Base-by-base conservation (phyloP, 495 filamentous ascomycete genomes). In the Hypomontagnella submonticulosa region DNA sequence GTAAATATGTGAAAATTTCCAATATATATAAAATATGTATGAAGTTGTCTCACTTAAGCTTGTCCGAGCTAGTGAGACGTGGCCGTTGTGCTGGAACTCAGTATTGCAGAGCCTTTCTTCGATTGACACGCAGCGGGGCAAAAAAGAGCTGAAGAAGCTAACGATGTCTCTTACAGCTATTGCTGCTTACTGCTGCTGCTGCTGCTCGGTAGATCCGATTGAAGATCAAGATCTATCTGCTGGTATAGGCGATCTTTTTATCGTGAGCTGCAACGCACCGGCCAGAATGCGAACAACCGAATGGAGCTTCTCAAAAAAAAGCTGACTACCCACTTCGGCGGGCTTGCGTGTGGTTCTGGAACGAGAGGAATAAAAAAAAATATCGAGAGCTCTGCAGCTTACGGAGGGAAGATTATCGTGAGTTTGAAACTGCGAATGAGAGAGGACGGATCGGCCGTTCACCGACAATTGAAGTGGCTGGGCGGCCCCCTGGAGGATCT, bases 381-480 rank as follows among this genome's bases (percentile, higher is more conserved):
- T 53, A 16, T 46, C 23, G 23, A 27, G 6, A 32, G 30, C 32
- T 33, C 32, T 37, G 20, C 16, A 20, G 61, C 53, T 63, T 53
- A 43, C 48, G 48, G 32, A 49, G 12, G 51, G 53, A 53, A 51
- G 44, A 19, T 47, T 56, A 38, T 58, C 65, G 59, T 32, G 49
- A 50, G 32, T 37, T 27, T 50, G 55, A 37, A 48, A 69, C 60
- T 63, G 47, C 66, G 66, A 69, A 69, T 69, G 55, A 69, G 66
- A 69, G 44, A 57, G 15, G 49, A 46, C 27, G 30, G 59, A 63
- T 68, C 58, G 59, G 10, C 71, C 46, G 33, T 65, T 70, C 69
- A 74, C 70, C 71, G 69, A 74, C 71, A 74, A 74, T 74, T 74
- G 38, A 53, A 70, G 71, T 67, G 71, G 71, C 71, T 74, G 71